A percentile compares a stretch with the other conserved stretches of the same genome.
These are phyloP conservation scores for Diaporthe vaccinii DNA, from an alignment of 2,329 filamentous ascomycete genomes.

Conservation along the genomic window DNA sequence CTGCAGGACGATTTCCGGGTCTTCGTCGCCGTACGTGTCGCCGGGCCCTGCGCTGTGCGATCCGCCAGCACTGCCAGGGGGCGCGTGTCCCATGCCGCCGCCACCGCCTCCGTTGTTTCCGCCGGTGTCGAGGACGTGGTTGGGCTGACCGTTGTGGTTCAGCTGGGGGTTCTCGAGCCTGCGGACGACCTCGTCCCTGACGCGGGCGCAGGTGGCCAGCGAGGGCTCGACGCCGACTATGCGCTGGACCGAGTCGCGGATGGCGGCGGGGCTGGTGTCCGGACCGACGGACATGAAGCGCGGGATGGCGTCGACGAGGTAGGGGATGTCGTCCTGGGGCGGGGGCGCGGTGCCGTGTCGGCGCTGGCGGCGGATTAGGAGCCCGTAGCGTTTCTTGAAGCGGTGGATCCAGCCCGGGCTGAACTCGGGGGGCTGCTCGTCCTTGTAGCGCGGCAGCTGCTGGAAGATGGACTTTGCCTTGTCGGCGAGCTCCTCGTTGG, in stretches of 20 bases:
- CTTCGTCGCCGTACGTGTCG: conserved; percentile 61
- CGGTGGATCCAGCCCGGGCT: conserved; percentile 75
- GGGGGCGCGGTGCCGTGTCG: conserved; percentile 64
- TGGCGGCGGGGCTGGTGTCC: conserved; percentile 71
- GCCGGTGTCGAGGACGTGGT: conserved; percentile 37
- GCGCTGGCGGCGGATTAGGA: conserved; percentile 69
- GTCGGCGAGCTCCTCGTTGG: conserved; percentile 73
- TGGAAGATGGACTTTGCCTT: conserved; percentile 72
- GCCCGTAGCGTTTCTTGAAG: conserved; percentile 74
- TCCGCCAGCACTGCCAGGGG: conserved; percentile 40
- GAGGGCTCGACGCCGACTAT: conserved; percentile 68
- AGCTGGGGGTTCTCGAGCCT: conserved; percentile 51
- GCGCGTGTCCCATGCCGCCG: conserved; percentile 24
- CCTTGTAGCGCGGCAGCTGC: conserved; percentile 71
- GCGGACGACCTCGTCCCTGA: conserved; percentile 70
- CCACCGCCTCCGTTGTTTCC: conserved; percentile 37
- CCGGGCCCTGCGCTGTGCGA: conserved; percentile 42
- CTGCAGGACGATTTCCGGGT: conserved; percentile 70
- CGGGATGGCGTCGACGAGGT: conserved; percentile 71
- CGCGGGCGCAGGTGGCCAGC: conserved; percentile 67
- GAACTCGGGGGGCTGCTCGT: conserved; percentile 72
- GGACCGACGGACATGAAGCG: conserved; percentile 70
- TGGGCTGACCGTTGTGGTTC: conserved; percentile 40
- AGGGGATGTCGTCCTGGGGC: conserved; percentile 68
- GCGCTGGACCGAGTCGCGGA: conserved; percentile 69